A percentile compares a stretch with the other conserved stretches of the same genome.
phyloP scores from a whole-genome alignment of 2,329 filamentous ascomycete species.

The Colletotrichum sidae region DNA sequence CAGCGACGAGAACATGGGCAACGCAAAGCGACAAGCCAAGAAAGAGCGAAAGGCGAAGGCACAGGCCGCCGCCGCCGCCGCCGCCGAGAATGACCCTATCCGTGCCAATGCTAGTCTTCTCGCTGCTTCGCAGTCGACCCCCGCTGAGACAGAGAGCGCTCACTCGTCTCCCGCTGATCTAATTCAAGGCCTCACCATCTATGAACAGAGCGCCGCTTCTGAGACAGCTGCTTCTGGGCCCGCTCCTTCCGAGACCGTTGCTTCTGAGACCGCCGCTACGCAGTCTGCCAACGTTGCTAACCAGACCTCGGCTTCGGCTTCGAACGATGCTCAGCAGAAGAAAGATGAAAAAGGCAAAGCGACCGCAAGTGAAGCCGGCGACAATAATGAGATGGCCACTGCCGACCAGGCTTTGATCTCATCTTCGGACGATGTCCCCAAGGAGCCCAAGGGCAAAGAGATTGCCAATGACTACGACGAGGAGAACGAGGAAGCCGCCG shows the following conservation, averaged over 20 bases:
- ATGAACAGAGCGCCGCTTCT: neutral
- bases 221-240: no score
- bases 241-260: no score
- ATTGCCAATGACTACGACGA: no score
- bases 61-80: conserved; percentile 2
- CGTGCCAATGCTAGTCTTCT: no score
- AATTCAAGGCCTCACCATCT: neutral
- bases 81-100: neutral
- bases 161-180: no score
- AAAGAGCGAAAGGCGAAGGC: neutral
- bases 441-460: neutral
- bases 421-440: conserved; percentile 1
- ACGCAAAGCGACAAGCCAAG: neutral
- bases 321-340: neutral
- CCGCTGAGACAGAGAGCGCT: no score
- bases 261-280: neutral
- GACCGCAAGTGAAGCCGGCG: neutral
- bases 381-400: neutral
- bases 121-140: no score
- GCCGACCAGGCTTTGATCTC: neutral
- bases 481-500: neutral
- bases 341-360: conserved; percentile 6
- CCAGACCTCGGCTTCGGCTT: neutral
- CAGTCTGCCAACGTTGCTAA: neutral
- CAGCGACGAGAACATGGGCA: neutral